A percentile compares a stretch with the other conserved stretches of the same genome.
Conservation (phyloP, 176 grass and related monocot species). For the Oryza nivara region DNA sequence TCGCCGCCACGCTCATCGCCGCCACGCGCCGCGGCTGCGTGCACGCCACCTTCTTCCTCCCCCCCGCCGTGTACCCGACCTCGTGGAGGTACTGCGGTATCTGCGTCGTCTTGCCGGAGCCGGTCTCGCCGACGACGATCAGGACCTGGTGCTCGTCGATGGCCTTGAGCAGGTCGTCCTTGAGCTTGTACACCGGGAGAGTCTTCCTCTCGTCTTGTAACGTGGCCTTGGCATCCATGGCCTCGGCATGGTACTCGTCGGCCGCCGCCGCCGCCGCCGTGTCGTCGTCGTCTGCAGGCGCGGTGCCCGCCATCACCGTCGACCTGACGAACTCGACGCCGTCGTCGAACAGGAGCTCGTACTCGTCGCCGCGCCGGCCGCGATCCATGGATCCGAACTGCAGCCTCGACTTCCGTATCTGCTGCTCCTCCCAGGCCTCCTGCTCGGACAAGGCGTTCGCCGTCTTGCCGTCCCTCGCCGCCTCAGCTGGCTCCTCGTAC, state of each 20-base stretch:
- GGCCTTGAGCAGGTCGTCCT: conserved; percentile 48
- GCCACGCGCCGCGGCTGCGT: conserved; percentile 70
- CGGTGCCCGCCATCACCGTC: not conserved
- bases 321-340: conserved; percentile 43
- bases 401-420: conserved; percentile 33
- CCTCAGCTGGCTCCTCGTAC: not conserved
- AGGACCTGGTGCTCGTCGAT: conserved; percentile 42
- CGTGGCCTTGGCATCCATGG: not conserved
- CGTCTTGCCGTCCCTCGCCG: not conserved
- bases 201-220: conserved; percentile 53
- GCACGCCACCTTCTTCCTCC: conserved; percentile 52
- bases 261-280: not conserved
- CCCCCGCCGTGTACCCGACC: conserved; percentile 42
- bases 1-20: conserved; percentile 61
- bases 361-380: not conserved
- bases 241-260: conserved; percentile 14
- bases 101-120: conserved; percentile 77
- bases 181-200: conserved; percentile 53
- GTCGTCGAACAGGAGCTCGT: conserved; percentile 31
- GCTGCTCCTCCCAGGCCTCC: conserved; percentile 49
- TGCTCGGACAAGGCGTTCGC: conserved; percentile 23
- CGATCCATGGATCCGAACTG: conserved; percentile 36
- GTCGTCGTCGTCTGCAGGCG: conserved; percentile 9
- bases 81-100: conserved; percentile 72
- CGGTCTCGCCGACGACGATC: conserved; percentile 65